Evolutionary conservation across 106 monocot species (phyloP).

Genomic region (Amphibolis antarctica): DNA sequence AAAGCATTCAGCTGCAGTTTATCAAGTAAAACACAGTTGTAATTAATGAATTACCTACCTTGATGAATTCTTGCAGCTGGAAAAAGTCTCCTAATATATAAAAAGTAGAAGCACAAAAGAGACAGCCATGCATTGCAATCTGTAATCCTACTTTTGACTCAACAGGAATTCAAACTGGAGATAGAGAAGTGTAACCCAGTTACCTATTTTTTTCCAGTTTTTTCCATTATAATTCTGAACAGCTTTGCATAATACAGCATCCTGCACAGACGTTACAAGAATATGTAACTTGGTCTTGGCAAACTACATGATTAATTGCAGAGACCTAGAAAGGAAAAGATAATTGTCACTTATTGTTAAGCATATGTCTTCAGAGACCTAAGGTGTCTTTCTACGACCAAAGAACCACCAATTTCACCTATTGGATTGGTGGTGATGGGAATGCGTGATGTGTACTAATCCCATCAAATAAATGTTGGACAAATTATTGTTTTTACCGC

Average conservation of each 20-base stretch:
- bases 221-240: conserved; percentile 53
- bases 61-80: no score
- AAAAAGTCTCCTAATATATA: background rate
- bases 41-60: background rate
- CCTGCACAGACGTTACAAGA: conserved; percentile 33
- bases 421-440: no score
- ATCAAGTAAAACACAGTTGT: conserved; percentile 4
- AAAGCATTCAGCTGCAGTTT: conserved; percentile 75
- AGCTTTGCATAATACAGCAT: conserved; percentile 43
- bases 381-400: no score
- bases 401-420: no score
- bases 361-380: background rate
- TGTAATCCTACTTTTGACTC: background rate
- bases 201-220: conserved; percentile 96
- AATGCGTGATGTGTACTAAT: no score
- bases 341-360: background rate
- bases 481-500: no score
- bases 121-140: background rate
- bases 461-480: no score
- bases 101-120: background rate
- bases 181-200: background rate
- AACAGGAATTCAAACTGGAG: background rate
- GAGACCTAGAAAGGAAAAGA: background rate
- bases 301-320: background rate
- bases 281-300: background rate